These are phyloP conservation scores for Populus euphratica DNA, from an alignment of 345 rosid species.

Conservation along the genomic window DNA sequence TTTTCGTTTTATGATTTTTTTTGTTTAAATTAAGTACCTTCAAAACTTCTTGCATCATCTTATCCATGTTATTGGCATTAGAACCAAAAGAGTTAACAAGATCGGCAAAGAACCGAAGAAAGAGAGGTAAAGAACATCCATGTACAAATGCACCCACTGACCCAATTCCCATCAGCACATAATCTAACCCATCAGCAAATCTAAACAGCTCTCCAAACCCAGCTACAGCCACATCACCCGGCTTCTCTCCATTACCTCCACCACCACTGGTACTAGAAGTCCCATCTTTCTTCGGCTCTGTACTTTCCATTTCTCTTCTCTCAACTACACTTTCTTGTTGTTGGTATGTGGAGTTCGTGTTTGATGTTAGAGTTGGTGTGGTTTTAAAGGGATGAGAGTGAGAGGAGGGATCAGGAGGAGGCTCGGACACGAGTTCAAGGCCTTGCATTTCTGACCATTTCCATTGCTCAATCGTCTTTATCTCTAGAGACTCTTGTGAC, in stretches of 20 bases:
- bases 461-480: constrained; percentile 80
- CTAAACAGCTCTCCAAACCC: constrained; percentile 83
- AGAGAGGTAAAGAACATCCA: constrained; percentile 89
- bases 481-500: constrained; percentile 72
- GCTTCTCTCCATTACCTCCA: constrained; percentile 37
- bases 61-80: constrained; percentile 79
- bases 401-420: constrained; percentile 15
- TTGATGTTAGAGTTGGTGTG: constrained; percentile 21
- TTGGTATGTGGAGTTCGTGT: constrained; percentile 14
- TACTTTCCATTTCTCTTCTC: constrained; percentile 51
- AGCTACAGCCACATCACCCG: constrained; percentile 49
- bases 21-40: constrained; percentile 44
- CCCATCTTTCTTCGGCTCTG: constrained; percentile 38
- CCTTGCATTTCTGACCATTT: constrained; percentile 99
- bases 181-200: constrained; percentile 94
- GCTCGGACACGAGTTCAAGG: constrained; percentile 70
- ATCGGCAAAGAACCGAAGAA: constrained; percentile 96
- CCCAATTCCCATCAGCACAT: constrained; percentile 91
- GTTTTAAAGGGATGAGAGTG: constrained; percentile 25
- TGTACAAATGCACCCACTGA: constrained; percentile 90
- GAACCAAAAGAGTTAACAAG: constrained; percentile 98
- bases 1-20: neutral
- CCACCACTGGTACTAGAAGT: neutral
- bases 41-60: constrained; percentile 95
- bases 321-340: constrained; percentile 13